Conservation (phyloP, 208 protist genomes). For the Wallacemonas rigidus region DNA sequence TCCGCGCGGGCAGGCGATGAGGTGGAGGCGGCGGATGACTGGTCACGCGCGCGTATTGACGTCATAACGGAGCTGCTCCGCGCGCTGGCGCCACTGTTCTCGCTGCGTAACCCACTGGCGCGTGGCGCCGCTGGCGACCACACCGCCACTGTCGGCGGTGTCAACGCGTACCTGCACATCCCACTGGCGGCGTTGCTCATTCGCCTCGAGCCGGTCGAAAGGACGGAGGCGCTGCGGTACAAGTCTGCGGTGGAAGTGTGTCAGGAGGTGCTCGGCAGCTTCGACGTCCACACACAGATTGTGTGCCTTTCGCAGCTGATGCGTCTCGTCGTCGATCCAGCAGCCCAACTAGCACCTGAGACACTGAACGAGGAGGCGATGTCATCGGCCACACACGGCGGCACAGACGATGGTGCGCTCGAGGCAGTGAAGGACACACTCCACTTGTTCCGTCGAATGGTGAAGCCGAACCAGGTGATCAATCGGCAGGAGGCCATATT, state of each 20-base stretch:
- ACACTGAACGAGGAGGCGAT: slow-evolving; percentile 5
- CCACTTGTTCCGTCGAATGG: slow-evolving; percentile 70
- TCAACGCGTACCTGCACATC: slow-evolving; percentile 60
- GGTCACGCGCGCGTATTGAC: slow-evolving; percentile 46
- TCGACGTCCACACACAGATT: slow-evolving; percentile 84
- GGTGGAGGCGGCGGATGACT: slow-evolving; percentile 19
- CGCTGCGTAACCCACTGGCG: slow-evolving; percentile 3
- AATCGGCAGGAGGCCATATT: slow-evolving; percentile 87
- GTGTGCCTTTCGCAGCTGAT: slow-evolving; percentile 79
- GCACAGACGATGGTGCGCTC: slow-evolving; percentile 33
- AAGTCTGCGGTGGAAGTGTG: slow-evolving; percentile 77
- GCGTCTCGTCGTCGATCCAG: slow-evolving; percentile 73
- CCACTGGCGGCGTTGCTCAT: slow-evolving; percentile 82
- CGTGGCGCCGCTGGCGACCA: background rate
- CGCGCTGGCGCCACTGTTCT: slow-evolving; percentile 69
- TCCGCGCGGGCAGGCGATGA: slow-evolving; percentile 17
- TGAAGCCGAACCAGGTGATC: slow-evolving; percentile 90
- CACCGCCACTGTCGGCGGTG: background rate
- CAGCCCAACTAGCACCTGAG: slow-evolving; percentile 40
- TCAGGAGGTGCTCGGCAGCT: slow-evolving; percentile 72
- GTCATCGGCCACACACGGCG: slow-evolving; percentile 2
- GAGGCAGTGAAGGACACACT: slow-evolving; percentile 3
- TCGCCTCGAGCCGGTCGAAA: slow-evolving; percentile 64
- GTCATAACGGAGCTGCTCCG: slow-evolving; percentile 72
- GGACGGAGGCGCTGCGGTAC: slow-evolving; percentile 58